Evolutionary conservation across 192 early-diverging fungal species (phyloP).

Genomic region (Coemansia erecta): DNA sequence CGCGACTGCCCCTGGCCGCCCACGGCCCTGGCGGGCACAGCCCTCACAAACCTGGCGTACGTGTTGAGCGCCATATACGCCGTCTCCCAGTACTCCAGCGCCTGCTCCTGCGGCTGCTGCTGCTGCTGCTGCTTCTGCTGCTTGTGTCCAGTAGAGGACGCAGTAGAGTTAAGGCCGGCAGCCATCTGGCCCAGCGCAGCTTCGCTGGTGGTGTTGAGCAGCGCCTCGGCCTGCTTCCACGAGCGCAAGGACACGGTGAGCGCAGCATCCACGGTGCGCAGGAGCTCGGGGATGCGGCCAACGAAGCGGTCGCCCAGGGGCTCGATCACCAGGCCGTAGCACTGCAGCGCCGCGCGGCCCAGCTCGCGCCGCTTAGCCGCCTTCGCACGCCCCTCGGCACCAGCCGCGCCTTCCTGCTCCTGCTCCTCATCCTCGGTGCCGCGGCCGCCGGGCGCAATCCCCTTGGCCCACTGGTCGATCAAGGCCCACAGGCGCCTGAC

Average conservation of each 20-base stretch:
- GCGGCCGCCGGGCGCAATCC: slow-evolving; percentile 7
- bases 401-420: slow-evolving; percentile 3
- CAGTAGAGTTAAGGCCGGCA: slow-evolving; percentile 32
- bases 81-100: slow-evolving; percentile 73
- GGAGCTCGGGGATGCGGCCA: slow-evolving; percentile 52
- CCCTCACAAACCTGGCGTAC: slow-evolving; percentile 67
- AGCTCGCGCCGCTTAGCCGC: slow-evolving; percentile 57
- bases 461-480: slow-evolving; percentile 75
- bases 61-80: slow-evolving; percentile 80
- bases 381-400: slow-evolving; percentile 5
- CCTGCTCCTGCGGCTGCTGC: slow-evolving; percentile 57
- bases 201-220: slow-evolving; percentile 23
- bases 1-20: slow-evolving; percentile 44
- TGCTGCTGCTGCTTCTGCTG: too few relatives aligned
- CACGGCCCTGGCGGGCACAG: slow-evolving; percentile 55
- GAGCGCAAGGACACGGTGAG: slow-evolving; percentile 46
- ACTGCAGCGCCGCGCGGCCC: slow-evolving; percentile 77
- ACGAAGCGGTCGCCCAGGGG: slow-evolving; percentile 65
- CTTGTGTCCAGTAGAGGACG: too few relatives aligned
- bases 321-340: slow-evolving; percentile 82
- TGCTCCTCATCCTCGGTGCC: too few relatives aligned
- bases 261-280: slow-evolving; percentile 55
- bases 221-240: slow-evolving; percentile 50
- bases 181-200: slow-evolving; percentile 54
- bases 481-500: slow-evolving; percentile 65